phyloP scores from a whole-genome alignment of 1,284 basidiomycete species.

The Melampsora americana region DNA sequence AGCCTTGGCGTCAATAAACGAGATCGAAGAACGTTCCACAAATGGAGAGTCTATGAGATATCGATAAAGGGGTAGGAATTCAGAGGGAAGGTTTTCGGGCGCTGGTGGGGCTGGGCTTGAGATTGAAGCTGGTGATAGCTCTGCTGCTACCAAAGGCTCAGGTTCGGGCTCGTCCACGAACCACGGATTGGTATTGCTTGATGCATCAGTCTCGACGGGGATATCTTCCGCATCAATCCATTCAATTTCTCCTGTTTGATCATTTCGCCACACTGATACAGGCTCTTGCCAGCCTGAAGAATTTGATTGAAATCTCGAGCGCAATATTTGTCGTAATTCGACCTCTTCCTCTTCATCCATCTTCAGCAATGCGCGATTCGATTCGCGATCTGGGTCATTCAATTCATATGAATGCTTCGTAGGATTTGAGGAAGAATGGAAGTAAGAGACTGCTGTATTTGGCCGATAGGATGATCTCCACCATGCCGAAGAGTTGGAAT shows the following conservation, averaged over 20 bases:
- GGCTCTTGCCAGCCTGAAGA: conserved; percentile 5
- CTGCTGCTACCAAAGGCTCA: background rate
- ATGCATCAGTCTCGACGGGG: background rate
- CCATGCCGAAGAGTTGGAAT: background rate
- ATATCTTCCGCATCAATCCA: background rate
- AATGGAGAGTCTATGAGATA: conserved; percentile 50
- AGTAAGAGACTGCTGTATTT: background rate
- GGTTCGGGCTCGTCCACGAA: conserved; percentile 27
- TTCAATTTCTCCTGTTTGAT: conserved; percentile 1
- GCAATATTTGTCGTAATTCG: conserved; percentile 6
- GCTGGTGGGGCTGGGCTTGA: conserved; percentile 42
- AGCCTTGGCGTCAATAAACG: conserved; percentile 49
- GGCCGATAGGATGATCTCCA: background rate
- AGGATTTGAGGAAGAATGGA: background rate
- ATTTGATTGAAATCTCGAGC: background rate
- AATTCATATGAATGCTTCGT: background rate
- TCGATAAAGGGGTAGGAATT: conserved; percentile 47
- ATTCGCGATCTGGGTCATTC: background rate
- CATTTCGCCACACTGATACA: background rate
- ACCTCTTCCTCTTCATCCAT: background rate
- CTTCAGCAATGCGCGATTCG: background rate
- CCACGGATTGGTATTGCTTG: conserved; percentile 17
- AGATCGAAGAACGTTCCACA: conserved; percentile 47
- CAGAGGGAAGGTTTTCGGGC: conserved; percentile 46
- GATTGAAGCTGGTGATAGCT: background rate